Percentiles rank a stretch among this genome's conserved stretches.
These are phyloP conservation scores for Cucurbitaria berberidis DNA, from an alignment of 2,329 filamentous ascomycete species.

Conservation along the genomic window DNA sequence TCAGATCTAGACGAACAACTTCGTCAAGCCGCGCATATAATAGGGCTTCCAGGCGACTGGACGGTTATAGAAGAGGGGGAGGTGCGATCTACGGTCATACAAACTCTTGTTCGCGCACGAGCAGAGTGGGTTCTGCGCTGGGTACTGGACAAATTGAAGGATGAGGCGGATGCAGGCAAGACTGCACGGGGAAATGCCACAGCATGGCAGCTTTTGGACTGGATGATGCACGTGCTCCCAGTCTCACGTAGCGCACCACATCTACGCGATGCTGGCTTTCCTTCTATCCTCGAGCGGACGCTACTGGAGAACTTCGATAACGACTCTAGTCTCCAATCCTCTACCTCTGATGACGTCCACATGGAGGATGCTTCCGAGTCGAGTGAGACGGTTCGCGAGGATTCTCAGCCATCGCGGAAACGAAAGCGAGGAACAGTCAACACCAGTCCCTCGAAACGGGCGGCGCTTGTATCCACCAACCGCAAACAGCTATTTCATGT, in stretches of 20 bases:
- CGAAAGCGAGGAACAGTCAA: slow-evolving; percentile 40
- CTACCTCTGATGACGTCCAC: slow-evolving; percentile 11
- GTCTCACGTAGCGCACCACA: slow-evolving; percentile 72
- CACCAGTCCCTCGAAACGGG: slow-evolving; percentile 22
- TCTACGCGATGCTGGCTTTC: slow-evolving; percentile 72
- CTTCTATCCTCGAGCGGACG: slow-evolving; percentile 69
- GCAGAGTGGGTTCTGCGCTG: slow-evolving; percentile 72
- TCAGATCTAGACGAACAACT: slow-evolving; percentile 48
- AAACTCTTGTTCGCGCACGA: slow-evolving; percentile 41
- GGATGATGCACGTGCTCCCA: slow-evolving; percentile 69
- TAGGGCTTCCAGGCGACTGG: slow-evolving; percentile 46
- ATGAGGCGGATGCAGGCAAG: slow-evolving; percentile 41
- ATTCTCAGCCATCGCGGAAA: slow-evolving; percentile 40
- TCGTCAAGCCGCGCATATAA: slow-evolving; percentile 49
- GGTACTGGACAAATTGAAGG: slow-evolving; percentile 66
- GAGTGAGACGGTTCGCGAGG: slow-evolving; percentile 35
- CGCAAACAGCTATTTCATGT: slow-evolving; percentile 32
- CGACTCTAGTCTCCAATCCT: slow-evolving; percentile 6
- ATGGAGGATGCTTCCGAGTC: slow-evolving; percentile 32
- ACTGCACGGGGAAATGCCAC: slow-evolving; percentile 52
- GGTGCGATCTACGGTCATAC: slow-evolving; percentile 11
- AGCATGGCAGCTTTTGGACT: slow-evolving; percentile 66
- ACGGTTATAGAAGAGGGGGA: slow-evolving; percentile 17
- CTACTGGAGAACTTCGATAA: slow-evolving; percentile 60
- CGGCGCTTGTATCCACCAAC: slow-evolving; percentile 13